Conservation (phyloP, 306 rosid species). For the Cercis canadensis region DNA sequence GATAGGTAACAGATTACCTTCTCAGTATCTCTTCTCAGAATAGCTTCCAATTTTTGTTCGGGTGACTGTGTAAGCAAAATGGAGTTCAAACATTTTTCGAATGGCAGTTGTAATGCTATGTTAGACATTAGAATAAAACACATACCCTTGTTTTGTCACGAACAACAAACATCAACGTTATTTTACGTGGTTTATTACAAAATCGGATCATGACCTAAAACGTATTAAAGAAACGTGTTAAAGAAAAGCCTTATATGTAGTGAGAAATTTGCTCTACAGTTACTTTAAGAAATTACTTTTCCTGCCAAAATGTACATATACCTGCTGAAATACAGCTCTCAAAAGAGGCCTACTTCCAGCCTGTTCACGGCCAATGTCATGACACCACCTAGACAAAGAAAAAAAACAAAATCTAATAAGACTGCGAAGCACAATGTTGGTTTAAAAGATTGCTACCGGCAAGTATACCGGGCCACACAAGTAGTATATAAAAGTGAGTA, state of each 20-base stretch:
- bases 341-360: slow-evolving; percentile 73
- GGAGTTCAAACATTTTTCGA: no score
- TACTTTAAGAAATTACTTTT: no score
- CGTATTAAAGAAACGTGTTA: not conserved
- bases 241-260: no score
- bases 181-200: slow-evolving; percentile 66
- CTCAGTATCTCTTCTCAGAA: slow-evolving; percentile 32
- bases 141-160: no score
- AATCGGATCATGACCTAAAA: slow-evolving; percentile 69
- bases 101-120: no score
- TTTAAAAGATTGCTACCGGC: no score
- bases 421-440: not conserved
- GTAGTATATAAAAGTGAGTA: no score
- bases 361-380: slow-evolving; percentile 76
- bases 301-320: slow-evolving; percentile 26
- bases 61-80: no score
- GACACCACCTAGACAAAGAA: slow-evolving; percentile 60
- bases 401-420: not conserved
- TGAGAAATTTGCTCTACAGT: no score
- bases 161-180: slow-evolving; percentile 46
- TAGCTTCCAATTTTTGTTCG: slow-evolving; percentile 41
- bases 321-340: slow-evolving; percentile 64
- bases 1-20: slow-evolving; percentile 42
- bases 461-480: no score
- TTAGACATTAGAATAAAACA: no score